Conservation (phyloP, 371 early-diverging fungal genomes). For the Apophysomyces variabilis region DNA sequence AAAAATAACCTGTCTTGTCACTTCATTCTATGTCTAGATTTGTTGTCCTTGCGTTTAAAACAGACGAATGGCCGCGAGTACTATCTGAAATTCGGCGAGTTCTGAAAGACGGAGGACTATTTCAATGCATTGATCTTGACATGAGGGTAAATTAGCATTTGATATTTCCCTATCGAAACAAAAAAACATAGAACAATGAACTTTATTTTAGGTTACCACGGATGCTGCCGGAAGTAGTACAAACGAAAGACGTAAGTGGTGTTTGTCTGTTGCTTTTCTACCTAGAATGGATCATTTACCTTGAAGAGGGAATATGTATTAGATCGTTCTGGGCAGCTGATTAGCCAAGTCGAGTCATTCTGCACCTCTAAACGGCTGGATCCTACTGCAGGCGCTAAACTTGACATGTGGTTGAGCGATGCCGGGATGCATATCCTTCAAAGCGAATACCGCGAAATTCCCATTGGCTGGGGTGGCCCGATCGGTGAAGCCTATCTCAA, state of each 20-base stretch:
- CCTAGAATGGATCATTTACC: neutral
- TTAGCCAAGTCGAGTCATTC: slow-evolving; percentile 29
- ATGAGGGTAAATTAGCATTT: slow-evolving; percentile 24
- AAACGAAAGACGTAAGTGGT: slow-evolving; percentile 3
- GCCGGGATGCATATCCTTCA: slow-evolving; percentile 30
- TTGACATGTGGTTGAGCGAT: slow-evolving; percentile 32
- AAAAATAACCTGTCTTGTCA: neutral
- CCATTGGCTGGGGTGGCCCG: slow-evolving; percentile 47
- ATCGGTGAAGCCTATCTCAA: slow-evolving; percentile 38
- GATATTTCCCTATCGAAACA: neutral
- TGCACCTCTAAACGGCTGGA: slow-evolving; percentile 31
- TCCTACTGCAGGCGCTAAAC: slow-evolving; percentile 35
- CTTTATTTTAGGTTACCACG: slow-evolving; percentile 10
- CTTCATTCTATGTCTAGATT: slow-evolving; percentile 20
- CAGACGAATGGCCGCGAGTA: slow-evolving; percentile 40
- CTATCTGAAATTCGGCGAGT: slow-evolving; percentile 40
- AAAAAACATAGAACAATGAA: slow-evolving; percentile 6
- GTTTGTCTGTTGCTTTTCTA: neutral
- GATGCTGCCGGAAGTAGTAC: slow-evolving; percentile 10
- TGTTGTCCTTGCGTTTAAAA: slow-evolving; percentile 38
- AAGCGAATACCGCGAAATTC: slow-evolving; percentile 42
- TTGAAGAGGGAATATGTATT: neutral
- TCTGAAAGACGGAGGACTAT: slow-evolving; percentile 39
- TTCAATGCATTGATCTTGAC: slow-evolving; percentile 45
- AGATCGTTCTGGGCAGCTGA: neutral